Base-by-base conservation (phyloP, 129 eudicot genomes). In the Artemisia tridentata region DNA sequence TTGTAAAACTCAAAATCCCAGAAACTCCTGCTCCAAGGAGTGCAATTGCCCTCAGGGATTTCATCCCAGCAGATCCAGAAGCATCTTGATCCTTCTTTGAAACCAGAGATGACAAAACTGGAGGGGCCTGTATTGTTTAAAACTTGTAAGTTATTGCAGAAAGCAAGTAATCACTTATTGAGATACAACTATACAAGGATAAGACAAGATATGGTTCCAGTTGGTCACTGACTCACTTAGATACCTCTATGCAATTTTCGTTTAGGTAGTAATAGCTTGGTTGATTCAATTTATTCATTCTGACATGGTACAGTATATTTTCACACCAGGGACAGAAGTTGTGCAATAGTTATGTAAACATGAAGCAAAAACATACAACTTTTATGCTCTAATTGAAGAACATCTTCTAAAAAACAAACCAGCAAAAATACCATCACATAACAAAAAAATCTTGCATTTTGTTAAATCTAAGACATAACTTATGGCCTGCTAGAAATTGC, bases 1-100 rank as follows among this genome's bases (percentile, higher is more conserved):
- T 80, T 31, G 96, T 82, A 76, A 77, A 91, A 67, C 97, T 73
- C 73, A 91, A 53, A 75, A 91, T 73, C 69, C 97, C 97, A 25
- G 97, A 58, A 52, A 82, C 88, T 72, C 97, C 96, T 38, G 97
- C 97, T 73, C 97, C 97, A 72, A 91, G 67, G 6, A 91, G 90
- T 48, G 92, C 96, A 66, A 88, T 23, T 78, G 84, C 89, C 75
- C 95, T 85, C 67, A 86, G 72, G 58, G 95, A 81, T 72, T 85
- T 87, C 74, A 72, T 45, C 46, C 91, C 84, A 55, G 82, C 72
- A 67, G 90, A 80, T 70, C 87, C 91, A 71, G 77, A 67, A 46
- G 73, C 77, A 57, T 87, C 97, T 64, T 83, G 95, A 68, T 81
- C 88, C 68, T 83, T 84, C 82, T 82, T 90, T 15, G 88, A 67